Percentiles rank a stretch among this genome's conserved stretches.
These are phyloP conservation scores for Loxodes magnus DNA, from an alignment of 73 alveolate genomes.

Conservation along the genomic window DNA sequence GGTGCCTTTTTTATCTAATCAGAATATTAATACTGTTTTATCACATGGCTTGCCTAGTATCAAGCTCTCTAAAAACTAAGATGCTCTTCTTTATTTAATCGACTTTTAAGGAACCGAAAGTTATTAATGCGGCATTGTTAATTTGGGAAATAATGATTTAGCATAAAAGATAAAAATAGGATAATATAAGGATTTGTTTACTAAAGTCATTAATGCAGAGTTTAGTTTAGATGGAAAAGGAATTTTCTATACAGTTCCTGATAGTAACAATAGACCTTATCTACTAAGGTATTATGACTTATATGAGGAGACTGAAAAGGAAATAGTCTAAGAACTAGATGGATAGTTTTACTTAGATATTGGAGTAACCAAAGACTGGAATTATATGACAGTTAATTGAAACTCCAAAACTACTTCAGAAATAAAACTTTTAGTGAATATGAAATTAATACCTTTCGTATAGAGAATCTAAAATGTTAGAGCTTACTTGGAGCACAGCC, in stretches of 20 bases:
- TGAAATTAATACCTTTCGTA: conserved; percentile 14
- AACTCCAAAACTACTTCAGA: conserved; percentile 25
- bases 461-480: conserved; percentile 21
- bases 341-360: conserved; percentile 33
- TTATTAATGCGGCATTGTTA: background rate
- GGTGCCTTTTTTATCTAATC: background rate
- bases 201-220: conserved; percentile 1
- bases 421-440: conserved; percentile 39
- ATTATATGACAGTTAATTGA: conserved; percentile 20
- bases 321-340: conserved; percentile 27
- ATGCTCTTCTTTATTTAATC: background rate
- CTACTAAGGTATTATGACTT: background rate
- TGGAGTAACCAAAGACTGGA: conserved; percentile 28
- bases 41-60: conserved; percentile 5
- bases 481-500: conserved; percentile 44
- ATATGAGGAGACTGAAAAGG: conserved; percentile 17
- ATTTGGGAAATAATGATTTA: background rate
- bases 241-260: conserved; percentile 8
- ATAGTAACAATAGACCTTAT: background rate
- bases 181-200: background rate
- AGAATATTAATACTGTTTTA: background rate
- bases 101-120: conserved; percentile 7
- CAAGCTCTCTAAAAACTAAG: background rate
- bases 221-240: background rate
- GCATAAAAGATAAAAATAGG: background rate